A percentile compares a stretch with the other conserved stretches of the same genome.
Evolutionary conservation across 768 basidiomycete species (phyloP).

Genomic region (Termitomyces heimii): DNA sequence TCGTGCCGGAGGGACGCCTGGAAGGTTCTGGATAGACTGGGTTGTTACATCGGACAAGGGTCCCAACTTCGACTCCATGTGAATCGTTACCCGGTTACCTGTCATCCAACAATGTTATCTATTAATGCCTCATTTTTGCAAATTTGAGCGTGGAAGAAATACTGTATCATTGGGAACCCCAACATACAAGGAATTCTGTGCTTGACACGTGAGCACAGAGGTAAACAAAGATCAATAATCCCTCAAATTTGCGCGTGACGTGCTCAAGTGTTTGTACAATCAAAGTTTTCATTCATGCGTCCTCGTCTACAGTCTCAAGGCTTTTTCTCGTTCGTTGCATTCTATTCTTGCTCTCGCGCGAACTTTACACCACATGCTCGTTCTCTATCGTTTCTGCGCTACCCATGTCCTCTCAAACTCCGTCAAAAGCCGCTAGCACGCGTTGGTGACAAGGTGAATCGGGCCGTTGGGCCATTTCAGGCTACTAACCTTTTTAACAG

Average conservation of each 20-base stretch:
- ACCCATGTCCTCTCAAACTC: slow-evolving; percentile 27
- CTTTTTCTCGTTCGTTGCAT: slow-evolving; percentile 51
- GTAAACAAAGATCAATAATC: slow-evolving; percentile 28
- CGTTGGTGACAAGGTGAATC: slow-evolving; percentile 33
- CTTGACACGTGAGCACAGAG: slow-evolving; percentile 5
- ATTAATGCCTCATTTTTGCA: background rate
- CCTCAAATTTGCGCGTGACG: slow-evolving; percentile 23
- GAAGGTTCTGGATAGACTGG: background rate
- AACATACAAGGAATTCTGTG: too few relatives aligned
- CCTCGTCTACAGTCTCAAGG: slow-evolving; percentile 43
- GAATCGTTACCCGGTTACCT: background rate
- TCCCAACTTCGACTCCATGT: background rate
- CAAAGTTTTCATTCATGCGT: slow-evolving; percentile 40
- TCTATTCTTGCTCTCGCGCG: slow-evolving; percentile 48
- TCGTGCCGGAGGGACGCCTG: background rate
- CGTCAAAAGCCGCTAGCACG: slow-evolving; percentile 20
- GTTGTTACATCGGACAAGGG: background rate
- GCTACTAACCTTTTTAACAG: slow-evolving; percentile 33
- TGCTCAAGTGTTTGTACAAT: slow-evolving; percentile 2
- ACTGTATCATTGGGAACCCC: background rate
- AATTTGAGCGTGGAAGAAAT: background rate
- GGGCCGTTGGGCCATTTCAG: slow-evolving; percentile 1
- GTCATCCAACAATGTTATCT: background rate
- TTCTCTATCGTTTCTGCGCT: slow-evolving; percentile 32
- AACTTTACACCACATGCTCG: slow-evolving; percentile 24